Percentiles rank a stretch among this genome's conserved stretches.
Conservation (phyloP, 805 yeast genomes). For the Candida germanica region DNA sequence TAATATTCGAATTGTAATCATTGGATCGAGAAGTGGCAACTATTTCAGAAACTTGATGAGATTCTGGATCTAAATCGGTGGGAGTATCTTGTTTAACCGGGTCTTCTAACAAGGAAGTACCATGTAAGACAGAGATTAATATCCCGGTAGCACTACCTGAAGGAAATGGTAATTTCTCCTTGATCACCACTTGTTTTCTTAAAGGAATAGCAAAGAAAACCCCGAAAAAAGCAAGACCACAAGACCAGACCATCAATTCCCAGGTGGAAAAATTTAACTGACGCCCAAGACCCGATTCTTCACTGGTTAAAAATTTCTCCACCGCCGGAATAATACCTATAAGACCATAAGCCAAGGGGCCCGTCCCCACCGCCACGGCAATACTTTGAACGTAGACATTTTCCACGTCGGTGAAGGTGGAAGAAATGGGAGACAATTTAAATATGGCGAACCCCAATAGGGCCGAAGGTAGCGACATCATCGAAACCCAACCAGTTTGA, state of each 20-base stretch:
- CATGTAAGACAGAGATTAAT: constrained; percentile 80
- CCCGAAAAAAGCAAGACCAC: constrained; percentile 89
- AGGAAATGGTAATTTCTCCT: constrained; percentile 86
- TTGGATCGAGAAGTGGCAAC: background rate
- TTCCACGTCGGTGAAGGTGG: constrained; percentile 72
- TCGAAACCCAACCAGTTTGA: constrained; percentile 98
- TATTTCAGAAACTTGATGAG: background rate
- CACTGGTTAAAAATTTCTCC: constrained; percentile 76
- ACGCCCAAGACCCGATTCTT: constrained; percentile 66
- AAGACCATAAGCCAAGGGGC: constrained; percentile 91
- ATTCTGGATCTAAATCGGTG: constrained; percentile 1
- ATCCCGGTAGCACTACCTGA: constrained; percentile 97
- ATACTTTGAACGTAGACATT: constrained; percentile 89
- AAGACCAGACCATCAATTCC: constrained; percentile 76
- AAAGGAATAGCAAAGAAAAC: constrained; percentile 92
- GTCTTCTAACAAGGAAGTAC: constrained; percentile 50
- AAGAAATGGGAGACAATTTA: constrained; percentile 51
- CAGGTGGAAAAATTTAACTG: constrained; percentile 29
- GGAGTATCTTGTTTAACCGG: background rate
- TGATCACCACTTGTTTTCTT: constrained; percentile 80
- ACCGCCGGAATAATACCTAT: constrained; percentile 96
- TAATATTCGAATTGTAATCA: constrained; percentile 54
- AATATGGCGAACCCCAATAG: constrained; percentile 81
- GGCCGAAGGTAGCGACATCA: constrained; percentile 98
- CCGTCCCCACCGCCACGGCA: constrained; percentile 96